A percentile compares a stretch with the other conserved stretches of the same genome.
phyloP scores from a whole-genome alignment of 2,329 filamentous ascomycete species.

The Dactylellina leptospora region DNA sequence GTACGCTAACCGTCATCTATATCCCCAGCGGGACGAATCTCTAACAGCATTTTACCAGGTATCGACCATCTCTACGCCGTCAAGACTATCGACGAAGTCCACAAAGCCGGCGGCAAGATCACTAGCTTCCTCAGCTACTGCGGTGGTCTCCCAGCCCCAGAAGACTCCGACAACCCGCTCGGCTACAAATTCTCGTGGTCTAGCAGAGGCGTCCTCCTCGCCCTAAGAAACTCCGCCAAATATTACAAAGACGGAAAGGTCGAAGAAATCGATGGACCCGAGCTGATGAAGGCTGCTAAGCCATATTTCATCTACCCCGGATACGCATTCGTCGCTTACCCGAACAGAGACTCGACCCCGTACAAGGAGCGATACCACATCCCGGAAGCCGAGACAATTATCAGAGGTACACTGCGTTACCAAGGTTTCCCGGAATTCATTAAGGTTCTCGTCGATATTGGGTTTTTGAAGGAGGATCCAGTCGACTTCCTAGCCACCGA shows the following conservation, averaged over 20 bases:
- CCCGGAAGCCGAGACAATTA: constrained; percentile 86
- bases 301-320: constrained; percentile 90
- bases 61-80: constrained; percentile 68
- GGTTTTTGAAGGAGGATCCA: constrained; percentile 80
- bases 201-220: constrained; percentile 84
- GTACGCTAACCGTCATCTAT: no score
- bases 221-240: constrained; percentile 83
- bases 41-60: neutral
- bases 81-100: constrained; percentile 87
- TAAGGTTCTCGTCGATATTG: constrained; percentile 84
- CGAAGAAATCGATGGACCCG: constrained; percentile 66
- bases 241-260: constrained; percentile 80
- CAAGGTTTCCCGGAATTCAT: constrained; percentile 90
- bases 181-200: constrained; percentile 92
- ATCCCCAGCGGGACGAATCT: neutral
- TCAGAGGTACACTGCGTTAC: constrained; percentile 86
- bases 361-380: constrained; percentile 92
- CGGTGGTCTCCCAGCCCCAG: constrained; percentile 76
- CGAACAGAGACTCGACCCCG: constrained; percentile 86
- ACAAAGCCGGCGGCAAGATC: constrained; percentile 86
- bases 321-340: constrained; percentile 89
- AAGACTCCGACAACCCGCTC: constrained; percentile 84
- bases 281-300: constrained; percentile 84
- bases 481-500: constrained; percentile 69
- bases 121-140: constrained; percentile 83